These are phyloP conservation scores for Aquilaria yunnanensis DNA, from an alignment of 345 rosid species.

Conservation along the genomic window DNA sequence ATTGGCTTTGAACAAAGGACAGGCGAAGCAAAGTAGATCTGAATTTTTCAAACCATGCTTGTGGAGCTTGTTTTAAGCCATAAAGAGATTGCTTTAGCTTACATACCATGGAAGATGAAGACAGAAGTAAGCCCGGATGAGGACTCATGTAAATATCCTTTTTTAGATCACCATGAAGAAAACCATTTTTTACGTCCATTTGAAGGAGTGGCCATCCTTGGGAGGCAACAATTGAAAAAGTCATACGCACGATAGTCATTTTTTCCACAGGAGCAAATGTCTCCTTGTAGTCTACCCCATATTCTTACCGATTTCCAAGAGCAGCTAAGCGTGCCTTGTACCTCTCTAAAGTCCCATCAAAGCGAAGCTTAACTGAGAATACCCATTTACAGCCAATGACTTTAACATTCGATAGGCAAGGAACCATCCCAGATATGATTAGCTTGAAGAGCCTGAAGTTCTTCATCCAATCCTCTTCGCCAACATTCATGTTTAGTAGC, in stretches of 20 bases:
- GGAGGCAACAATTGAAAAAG: neutral
- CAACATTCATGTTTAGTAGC: neutral
- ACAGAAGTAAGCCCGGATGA: neutral
- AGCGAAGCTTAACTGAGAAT: neutral
- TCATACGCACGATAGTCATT: neutral
- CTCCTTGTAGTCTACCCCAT: slow-evolving; percentile 1
- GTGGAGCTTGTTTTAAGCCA: slow-evolving; percentile 6
- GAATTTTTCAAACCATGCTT: neutral
- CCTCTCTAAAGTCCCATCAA: neutral
- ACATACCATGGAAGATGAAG: neutral
- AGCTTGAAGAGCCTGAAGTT: slow-evolving; percentile 6
- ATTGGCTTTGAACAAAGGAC: neutral
- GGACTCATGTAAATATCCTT: neutral
- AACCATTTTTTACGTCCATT: slow-evolving; percentile 2
- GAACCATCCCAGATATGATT: slow-evolving; percentile 1
- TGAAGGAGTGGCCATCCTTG: neutral
- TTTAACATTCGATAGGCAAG: neutral
- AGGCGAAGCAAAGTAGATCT: neutral
- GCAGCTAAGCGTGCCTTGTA: neutral
- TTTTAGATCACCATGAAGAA: neutral
- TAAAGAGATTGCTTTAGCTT: neutral
- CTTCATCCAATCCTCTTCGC: neutral
- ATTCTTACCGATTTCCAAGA: neutral
- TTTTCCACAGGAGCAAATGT: slow-evolving; percentile 4
- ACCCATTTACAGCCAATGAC: slow-evolving; percentile 6